Percentiles rank a stretch among this genome's conserved stretches.
Evolutionary conservation across 306 rosid genomes (phyloP).

Genomic region (Phaseolus lunatus): DNA sequence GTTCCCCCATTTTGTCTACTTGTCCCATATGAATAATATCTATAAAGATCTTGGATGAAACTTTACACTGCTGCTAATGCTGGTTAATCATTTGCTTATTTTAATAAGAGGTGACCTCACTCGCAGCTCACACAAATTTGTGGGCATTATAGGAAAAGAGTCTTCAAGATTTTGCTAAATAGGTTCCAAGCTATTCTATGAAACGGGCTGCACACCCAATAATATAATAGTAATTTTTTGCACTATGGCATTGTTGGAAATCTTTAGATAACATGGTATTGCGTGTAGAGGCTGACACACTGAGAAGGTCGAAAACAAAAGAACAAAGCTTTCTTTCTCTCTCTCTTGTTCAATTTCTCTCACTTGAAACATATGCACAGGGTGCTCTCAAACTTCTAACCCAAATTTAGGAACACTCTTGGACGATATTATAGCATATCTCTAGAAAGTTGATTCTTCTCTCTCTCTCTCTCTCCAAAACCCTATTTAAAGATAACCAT

Average conservation of each 20-base stretch:
- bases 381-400: slow-evolving; percentile 40
- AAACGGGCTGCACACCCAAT: not conserved
- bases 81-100: slow-evolving; percentile 4
- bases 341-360: not conserved
- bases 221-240: not conserved
- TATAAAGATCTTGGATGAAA: slow-evolving; percentile 20
- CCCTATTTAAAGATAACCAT: slow-evolving; percentile 64
- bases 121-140: slow-evolving; percentile 12
- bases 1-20: slow-evolving; percentile 43
- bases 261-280: slow-evolving; percentile 54
- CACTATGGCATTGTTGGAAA: slow-evolving; percentile 30
- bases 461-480: slow-evolving; percentile 39
- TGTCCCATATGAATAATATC: not conserved
- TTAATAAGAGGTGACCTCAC: slow-evolving; percentile 7
- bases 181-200: not conserved
- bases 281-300: slow-evolving; percentile 48
- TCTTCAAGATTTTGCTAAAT: slow-evolving; percentile 21
- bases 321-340: not conserved
- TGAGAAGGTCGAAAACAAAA: slow-evolving; percentile 24
- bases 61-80: slow-evolving; percentile 8
- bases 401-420: slow-evolving; percentile 41
- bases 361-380: slow-evolving; percentile 36
- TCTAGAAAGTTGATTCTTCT: slow-evolving; percentile 48
- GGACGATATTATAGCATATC: slow-evolving; percentile 44
- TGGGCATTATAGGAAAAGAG: not conserved